These are phyloP conservation scores for Sclerotinia glacialis DNA, from an alignment of 2,329 filamentous ascomycete species.

Conservation along the genomic window DNA sequence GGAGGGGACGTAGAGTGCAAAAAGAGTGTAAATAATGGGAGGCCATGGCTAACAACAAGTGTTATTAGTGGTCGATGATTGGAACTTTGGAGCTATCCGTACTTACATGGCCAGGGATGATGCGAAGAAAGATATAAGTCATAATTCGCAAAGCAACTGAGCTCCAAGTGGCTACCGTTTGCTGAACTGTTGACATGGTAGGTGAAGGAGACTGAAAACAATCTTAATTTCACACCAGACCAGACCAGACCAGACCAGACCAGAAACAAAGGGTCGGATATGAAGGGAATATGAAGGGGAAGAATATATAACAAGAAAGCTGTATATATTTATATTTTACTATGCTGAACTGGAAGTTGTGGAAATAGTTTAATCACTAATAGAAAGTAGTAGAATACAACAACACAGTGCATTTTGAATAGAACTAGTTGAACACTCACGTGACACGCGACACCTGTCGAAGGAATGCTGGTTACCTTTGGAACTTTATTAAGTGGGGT, in stretches of 20 bases:
- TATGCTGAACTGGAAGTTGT: not conserved
- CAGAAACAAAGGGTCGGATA: not conserved
- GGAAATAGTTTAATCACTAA: no score
- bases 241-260: not conserved
- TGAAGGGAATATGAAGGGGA: not conserved
- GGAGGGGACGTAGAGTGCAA: conserved; percentile 63
- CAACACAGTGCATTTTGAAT: no score
- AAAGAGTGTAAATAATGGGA: conserved; percentile 55
- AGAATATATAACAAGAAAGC: not conserved
- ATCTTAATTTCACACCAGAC: not conserved
- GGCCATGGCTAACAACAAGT: conserved; percentile 39
- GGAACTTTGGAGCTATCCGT: not conserved
- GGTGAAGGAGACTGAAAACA: not conserved
- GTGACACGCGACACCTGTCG: no score
- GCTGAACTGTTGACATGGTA: conserved; percentile 22
- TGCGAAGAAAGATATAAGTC: conserved; percentile 60
- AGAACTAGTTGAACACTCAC: no score
- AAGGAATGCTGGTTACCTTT: no score
- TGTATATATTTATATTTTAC: not conserved
- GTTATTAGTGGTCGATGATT: conserved; percentile 9
- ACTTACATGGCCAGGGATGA: conserved; percentile 44
- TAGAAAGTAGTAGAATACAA: no score
- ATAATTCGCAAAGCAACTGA: conserved; percentile 51
- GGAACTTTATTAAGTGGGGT: no score
- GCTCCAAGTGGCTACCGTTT: conserved; percentile 37